Evolutionary conservation across 306 rosid genomes (phyloP).

Genomic region (Clitoria ternatea): DNA sequence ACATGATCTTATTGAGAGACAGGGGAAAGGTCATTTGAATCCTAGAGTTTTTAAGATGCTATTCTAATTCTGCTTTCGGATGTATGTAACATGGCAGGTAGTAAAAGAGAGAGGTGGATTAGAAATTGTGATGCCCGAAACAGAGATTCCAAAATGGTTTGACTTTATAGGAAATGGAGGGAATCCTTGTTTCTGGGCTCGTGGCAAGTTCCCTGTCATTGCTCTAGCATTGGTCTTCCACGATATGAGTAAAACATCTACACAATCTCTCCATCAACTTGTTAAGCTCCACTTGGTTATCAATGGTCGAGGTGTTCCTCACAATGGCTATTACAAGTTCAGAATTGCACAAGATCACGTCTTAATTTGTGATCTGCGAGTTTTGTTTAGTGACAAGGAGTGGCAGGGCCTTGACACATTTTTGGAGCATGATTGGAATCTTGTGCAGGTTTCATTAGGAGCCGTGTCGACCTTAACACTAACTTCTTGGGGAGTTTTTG

Average conservation of each 20-base stretch:
- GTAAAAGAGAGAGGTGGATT: neutral
- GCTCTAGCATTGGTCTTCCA: neutral
- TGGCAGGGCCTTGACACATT: neutral
- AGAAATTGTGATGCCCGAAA: neutral
- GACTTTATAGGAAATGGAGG: neutral
- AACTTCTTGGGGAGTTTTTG: neutral
- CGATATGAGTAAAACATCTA: accelerated
- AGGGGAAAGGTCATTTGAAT: too few relatives aligned
- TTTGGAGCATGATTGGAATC: neutral
- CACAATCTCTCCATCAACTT: too few relatives aligned
- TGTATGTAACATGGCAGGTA: too few relatives aligned
- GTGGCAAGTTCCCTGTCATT: neutral
- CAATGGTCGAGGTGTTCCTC: neutral
- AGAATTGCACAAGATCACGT: neutral
- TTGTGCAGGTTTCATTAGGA: neutral
- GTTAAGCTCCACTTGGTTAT: neutral
- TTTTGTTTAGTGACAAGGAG: neutral
- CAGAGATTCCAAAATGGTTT: neutral
- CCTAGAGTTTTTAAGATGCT: too few relatives aligned
- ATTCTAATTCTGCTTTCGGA: too few relatives aligned
- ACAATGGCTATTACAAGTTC: neutral
- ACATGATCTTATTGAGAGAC: too few relatives aligned
- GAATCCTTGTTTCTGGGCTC: neutral
- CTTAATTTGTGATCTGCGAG: neutral
- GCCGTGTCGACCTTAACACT: neutral